Base-by-base conservation (phyloP, 2,329 filamentous ascomycete species). In the Colletotrichum spaethianum region DNA sequence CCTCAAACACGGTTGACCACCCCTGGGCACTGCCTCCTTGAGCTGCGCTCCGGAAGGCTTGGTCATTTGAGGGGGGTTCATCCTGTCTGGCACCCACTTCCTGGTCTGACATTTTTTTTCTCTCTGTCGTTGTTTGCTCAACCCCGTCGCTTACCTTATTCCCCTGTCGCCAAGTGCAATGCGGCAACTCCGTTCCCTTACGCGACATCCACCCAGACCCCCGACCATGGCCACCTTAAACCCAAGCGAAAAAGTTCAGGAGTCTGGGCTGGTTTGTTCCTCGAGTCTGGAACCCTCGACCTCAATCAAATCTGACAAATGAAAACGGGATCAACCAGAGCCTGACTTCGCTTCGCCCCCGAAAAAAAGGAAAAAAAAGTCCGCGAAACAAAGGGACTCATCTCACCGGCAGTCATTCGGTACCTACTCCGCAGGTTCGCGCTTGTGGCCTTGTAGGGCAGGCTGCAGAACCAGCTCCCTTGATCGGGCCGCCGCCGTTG, bases 1-100 rank as follows among this genome's bases (percentile, higher is more conserved):
- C 64, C 40, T 68, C 64, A 71, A 69, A 72, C 69, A 55, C 65
- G 50, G 65, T 52, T 26, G 60, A 46, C 44, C 59, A 46, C 44
- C 59, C 69, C 38, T 63, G 59, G 59, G n/a, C 46, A 38, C 44
- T 11, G 53, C 20, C 53, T 56, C 53, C 33, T n/a, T 38, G 52
- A 20, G 31, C 36, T 20, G 31, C 48, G 18, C 52, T 55, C 52
- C 20, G 11, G 52, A 18, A 53, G 50, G 28, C 50, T 33, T 53
- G 28, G 28, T n/a, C 8, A 8, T 8, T 53, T n/a, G 5, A 23
- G 48, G 14, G 56, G 56, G 53, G 46, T 55, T 67, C 40, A 31
- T 69, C 59, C 65, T 68, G 57, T 60, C 38, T 63, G 59, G 28
- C 52, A 63, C 57, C 65, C 68, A 36, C 26, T 31, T 67, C 63